phyloP scores from a whole-genome alignment of 352 stramenopile species.

The Globisporangium splendens region DNA sequence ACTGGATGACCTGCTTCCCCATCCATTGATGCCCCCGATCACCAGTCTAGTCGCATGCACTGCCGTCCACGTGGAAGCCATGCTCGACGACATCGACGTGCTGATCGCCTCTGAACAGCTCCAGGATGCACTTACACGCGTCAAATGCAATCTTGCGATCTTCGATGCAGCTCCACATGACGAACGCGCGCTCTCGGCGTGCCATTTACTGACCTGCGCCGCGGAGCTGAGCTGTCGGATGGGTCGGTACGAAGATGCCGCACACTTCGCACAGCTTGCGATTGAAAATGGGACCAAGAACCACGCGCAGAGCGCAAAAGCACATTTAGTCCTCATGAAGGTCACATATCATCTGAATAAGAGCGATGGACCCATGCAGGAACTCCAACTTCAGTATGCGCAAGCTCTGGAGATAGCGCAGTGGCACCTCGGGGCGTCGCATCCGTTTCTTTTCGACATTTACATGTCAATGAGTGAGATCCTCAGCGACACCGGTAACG shows the following conservation, averaged over 20 bases:
- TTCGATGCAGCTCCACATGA: conserved; percentile 26
- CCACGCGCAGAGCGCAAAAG: conserved; percentile 23
- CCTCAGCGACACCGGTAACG: conserved; percentile 16
- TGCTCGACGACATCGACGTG: conserved; percentile 20
- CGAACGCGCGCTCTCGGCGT: conserved; percentile 26
- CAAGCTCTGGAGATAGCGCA: conserved; percentile 27
- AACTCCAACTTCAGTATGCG: conserved; percentile 18
- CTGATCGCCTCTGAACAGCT: conserved; percentile 21
- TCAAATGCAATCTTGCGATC: conserved; percentile 45
- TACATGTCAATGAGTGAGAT: conserved; percentile 54
- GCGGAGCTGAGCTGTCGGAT: conserved; percentile 30
- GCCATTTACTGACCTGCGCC: conserved; percentile 32
- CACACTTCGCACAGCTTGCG: conserved; percentile 25
- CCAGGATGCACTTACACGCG: conserved; percentile 21
- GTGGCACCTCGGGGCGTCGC: conserved; percentile 37
- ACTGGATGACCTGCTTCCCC: conserved; percentile 15
- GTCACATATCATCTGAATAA: conserved; percentile 20
- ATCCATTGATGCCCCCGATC: conserved; percentile 6
- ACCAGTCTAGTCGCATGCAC: conserved; percentile 26
- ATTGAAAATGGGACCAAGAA: conserved; percentile 30
- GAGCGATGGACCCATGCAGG: conserved; percentile 5
- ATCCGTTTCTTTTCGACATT: conserved; percentile 38
- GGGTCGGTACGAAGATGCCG: conserved; percentile 19
- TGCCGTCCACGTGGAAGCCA: conserved; percentile 19
- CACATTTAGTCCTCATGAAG: conserved; percentile 33